Percentiles rank a stretch among this genome's conserved stretches.
These are phyloP conservation scores for Didymella pinodella DNA, from an alignment of 2,329 filamentous ascomycete genomes.

Conservation along the genomic window DNA sequence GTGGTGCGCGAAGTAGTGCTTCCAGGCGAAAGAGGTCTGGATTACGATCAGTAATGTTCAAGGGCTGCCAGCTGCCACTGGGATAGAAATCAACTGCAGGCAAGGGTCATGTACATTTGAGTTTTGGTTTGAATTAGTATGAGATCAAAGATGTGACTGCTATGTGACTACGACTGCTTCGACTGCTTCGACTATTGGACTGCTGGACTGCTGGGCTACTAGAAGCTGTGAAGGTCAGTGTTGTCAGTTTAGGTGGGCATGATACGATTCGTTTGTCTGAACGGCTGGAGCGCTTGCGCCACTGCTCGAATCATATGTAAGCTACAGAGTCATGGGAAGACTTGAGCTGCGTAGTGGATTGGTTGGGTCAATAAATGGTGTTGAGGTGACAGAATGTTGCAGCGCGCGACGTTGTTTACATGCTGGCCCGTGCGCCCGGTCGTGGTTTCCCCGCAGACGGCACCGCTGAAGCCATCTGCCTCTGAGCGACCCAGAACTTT, in stretches of 20 bases:
- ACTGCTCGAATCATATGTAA: neutral
- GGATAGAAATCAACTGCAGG: neutral
- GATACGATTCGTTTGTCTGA: neutral
- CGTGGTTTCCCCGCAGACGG: constrained; percentile 14
- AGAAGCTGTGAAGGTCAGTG: constrained; percentile 2
- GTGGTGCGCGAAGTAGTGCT: neutral
- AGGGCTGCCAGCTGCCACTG: neutral
- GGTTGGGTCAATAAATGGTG: neutral
- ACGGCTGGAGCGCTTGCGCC: neutral
- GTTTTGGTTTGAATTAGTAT: neutral
- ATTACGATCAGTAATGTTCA: neutral
- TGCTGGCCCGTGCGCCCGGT: constrained; percentile 6
- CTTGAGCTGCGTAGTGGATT: neutral
- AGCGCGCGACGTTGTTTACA: constrained; percentile 1
- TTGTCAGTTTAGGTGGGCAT: neutral
- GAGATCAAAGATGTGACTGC: neutral
- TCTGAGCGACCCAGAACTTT: neutral
- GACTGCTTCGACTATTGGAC: neutral
- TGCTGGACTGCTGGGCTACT: constrained; percentile 2
- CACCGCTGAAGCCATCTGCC: constrained; percentile 4
- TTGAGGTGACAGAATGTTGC: neutral
- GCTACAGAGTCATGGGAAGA: neutral
- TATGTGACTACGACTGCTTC: neutral
- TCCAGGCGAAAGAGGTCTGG: neutral
- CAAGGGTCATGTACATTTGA: neutral